These are phyloP conservation scores for Cyberlindnera mrakii DNA, from an alignment of 805 yeast genomes.

Conservation along the genomic window DNA sequence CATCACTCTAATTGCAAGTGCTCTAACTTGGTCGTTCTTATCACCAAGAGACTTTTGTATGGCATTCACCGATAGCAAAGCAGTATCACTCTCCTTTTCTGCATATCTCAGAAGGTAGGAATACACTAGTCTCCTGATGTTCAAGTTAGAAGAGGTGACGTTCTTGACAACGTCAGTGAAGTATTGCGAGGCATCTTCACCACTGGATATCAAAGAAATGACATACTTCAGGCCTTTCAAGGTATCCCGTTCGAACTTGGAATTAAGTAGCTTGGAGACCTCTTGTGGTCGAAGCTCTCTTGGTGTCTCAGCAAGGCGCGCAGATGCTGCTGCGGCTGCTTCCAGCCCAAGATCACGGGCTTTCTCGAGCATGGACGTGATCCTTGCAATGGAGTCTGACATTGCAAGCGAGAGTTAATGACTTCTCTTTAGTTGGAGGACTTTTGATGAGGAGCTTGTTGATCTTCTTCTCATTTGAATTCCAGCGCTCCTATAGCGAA, in stretches of 20 bases:
- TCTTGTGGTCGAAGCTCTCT: slow-evolving; percentile 55
- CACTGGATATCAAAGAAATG: slow-evolving; percentile 37
- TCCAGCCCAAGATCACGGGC: slow-evolving; percentile 76
- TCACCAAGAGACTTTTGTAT: slow-evolving; percentile 80
- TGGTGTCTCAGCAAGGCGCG: slow-evolving; percentile 58
- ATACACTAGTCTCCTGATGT: slow-evolving; percentile 70
- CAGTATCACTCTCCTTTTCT: slow-evolving; percentile 81
- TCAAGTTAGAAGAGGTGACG: slow-evolving; percentile 59
- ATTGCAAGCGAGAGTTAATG: slow-evolving; percentile 19
- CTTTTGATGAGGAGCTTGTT: no score
- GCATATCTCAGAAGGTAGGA: slow-evolving; percentile 71
- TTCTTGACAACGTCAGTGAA: slow-evolving; percentile 91
- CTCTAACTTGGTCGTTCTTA: slow-evolving; percentile 58
- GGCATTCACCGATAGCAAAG: slow-evolving; percentile 83
- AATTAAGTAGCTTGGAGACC: slow-evolving; percentile 57
- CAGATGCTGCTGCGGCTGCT: slow-evolving; percentile 76
- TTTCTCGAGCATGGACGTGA: slow-evolving; percentile 71
- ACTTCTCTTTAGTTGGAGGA: not conserved
- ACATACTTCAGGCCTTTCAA: slow-evolving; percentile 55
- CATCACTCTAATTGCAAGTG: slow-evolving; percentile 71
- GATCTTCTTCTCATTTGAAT: no score
- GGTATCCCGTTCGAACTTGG: slow-evolving; percentile 61
- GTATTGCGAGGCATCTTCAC: slow-evolving; percentile 31
- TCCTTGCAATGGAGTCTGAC: slow-evolving; percentile 53
- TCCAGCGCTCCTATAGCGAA: no score